These are phyloP conservation scores for Verticillium albo-atrum DNA, from an alignment of 2,329 filamentous ascomycete genomes.

Conservation along the genomic window DNA sequence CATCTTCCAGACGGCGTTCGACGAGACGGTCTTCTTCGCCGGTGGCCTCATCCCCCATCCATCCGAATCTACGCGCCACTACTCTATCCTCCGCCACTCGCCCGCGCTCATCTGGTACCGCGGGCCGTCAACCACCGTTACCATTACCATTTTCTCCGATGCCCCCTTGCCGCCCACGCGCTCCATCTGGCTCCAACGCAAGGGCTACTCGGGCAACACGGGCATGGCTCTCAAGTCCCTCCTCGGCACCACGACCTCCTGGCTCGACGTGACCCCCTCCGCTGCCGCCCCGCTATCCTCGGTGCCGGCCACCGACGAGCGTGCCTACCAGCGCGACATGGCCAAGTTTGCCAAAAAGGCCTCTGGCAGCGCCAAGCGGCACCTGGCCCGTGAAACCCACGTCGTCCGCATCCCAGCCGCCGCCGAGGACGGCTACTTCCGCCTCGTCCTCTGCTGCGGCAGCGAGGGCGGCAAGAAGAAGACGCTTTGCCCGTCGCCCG, in stretches of 20 bases:
- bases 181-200: slow-evolving; percentile 63
- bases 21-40: slow-evolving; percentile 61
- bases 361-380: slow-evolving; percentile 36
- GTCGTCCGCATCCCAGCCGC: slow-evolving; percentile 60
- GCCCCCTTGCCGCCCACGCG: slow-evolving; percentile 50
- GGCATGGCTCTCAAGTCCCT: slow-evolving; percentile 64
- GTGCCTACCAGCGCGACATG: slow-evolving; percentile 65
- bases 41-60: slow-evolving; percentile 61
- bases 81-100: slow-evolving; percentile 63
- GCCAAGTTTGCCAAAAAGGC: slow-evolving; percentile 57
- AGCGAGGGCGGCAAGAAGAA: slow-evolving; percentile 39
- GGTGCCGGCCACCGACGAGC: slow-evolving; percentile 53
- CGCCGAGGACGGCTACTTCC: slow-evolving; percentile 63
- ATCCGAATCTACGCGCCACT: slow-evolving; percentile 60
- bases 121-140: slow-evolving; percentile 58
- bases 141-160: slow-evolving; percentile 61
- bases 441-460: slow-evolving; percentile 57
- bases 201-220: slow-evolving; percentile 63
- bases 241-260: slow-evolving; percentile 52
- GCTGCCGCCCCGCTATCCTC: slow-evolving; percentile 40
- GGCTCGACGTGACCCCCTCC: slow-evolving; percentile 65
- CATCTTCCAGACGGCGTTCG: slow-evolving; percentile 43
- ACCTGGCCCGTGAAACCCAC: slow-evolving; percentile 57
- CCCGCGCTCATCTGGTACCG: slow-evolving; percentile 61
- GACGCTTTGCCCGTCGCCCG: slow-evolving; percentile 59